These are phyloP conservation scores for Amylocystis lapponica DNA, from an alignment of 768 basidiomycete species.

Conservation along the genomic window DNA sequence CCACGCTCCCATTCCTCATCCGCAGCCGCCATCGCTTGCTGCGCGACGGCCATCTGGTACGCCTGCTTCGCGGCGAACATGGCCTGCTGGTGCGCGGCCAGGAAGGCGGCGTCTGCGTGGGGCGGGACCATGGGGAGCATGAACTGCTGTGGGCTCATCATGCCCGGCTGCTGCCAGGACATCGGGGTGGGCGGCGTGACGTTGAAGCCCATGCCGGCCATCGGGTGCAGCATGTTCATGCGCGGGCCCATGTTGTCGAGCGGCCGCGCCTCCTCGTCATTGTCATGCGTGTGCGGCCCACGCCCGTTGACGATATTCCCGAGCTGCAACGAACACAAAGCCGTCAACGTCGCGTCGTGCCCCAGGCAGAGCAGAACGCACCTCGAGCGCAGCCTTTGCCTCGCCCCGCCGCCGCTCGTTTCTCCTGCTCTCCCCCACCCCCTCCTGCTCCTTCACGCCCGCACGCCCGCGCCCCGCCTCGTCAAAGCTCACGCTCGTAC, in stretches of 20 bases:
- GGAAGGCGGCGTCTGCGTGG: slow-evolving; percentile 48
- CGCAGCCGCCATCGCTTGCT: slow-evolving; percentile 85
- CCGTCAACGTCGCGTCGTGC: slow-evolving; percentile 2
- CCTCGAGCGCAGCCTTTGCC: slow-evolving; percentile 86
- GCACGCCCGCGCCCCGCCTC: slow-evolving; percentile 30
- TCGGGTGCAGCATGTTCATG: slow-evolving; percentile 27
- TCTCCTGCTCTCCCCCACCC: slow-evolving; percentile 47
- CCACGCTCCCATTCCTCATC: slow-evolving; percentile 88
- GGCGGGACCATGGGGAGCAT: slow-evolving; percentile 25
- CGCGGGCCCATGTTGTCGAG: slow-evolving; percentile 17
- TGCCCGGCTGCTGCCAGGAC: slow-evolving; percentile 12
- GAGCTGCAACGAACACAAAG: slow-evolving; percentile 42
- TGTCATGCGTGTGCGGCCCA: slow-evolving; percentile 47
- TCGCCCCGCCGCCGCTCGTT: slow-evolving; percentile 73
- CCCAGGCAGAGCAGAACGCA: slow-evolving; percentile 30
- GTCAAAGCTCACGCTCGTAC: slow-evolving; percentile 66
- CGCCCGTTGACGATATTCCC: slow-evolving; percentile 85
- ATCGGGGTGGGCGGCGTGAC: slow-evolving; percentile 15
- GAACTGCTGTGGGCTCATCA: slow-evolving; percentile 30
- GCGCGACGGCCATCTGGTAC: slow-evolving; percentile 86
- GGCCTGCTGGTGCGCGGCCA: slow-evolving; percentile 82
- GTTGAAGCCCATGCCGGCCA: no score
- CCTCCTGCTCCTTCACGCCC: slow-evolving; percentile 14
- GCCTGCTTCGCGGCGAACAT: slow-evolving; percentile 85
- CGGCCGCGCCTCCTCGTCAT: slow-evolving; percentile 30